Conservation (phyloP, 1,139 yeast genomes). For the Lizanozyma gosingica region DNA sequence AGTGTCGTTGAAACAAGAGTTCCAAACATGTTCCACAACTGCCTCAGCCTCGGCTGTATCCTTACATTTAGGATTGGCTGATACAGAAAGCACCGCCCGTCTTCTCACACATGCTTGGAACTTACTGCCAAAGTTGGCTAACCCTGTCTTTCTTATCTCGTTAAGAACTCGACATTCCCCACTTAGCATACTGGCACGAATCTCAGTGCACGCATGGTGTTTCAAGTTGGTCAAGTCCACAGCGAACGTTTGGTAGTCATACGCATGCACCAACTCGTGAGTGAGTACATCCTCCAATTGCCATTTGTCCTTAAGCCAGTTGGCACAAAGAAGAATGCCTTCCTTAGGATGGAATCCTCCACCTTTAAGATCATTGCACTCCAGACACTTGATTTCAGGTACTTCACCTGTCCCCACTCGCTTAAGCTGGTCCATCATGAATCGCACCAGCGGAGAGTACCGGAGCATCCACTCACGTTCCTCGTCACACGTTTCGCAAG, state of each 20-base stretch:
- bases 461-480: slow-evolving; percentile 71
- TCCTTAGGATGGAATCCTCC: slow-evolving; percentile 91
- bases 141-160: slow-evolving; percentile 63
- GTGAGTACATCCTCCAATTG: slow-evolving; percentile 86
- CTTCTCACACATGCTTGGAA: slow-evolving; percentile 88
- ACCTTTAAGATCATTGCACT: slow-evolving; percentile 62
- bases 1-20: slow-evolving; percentile 88
- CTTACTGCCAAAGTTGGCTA: slow-evolving; percentile 61
- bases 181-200: slow-evolving; percentile 83
- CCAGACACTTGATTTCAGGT: slow-evolving; percentile 77
- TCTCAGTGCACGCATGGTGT: slow-evolving; percentile 97
- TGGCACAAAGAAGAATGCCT: slow-evolving; percentile 84
- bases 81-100: slow-evolving; percentile 77
- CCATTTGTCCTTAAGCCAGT: slow-evolving; percentile 67
- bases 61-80: slow-evolving; percentile 77
- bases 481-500: slow-evolving; percentile 63
- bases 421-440: slow-evolving; percentile 78
- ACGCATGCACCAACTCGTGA: slow-evolving; percentile 90
- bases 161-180: slow-evolving; percentile 93
- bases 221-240: slow-evolving; percentile 75
- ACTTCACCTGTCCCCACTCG: slow-evolving; percentile 48
- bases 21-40: slow-evolving; percentile 83
- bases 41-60: slow-evolving; percentile 64
- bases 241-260: slow-evolving; percentile 80
- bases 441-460: slow-evolving; percentile 78